Evolutionary conservation across 257 asterid genomes (phyloP), one percentile per base, ranked within the genome.

Genomic region (Voacanga thouarsii): DNA sequence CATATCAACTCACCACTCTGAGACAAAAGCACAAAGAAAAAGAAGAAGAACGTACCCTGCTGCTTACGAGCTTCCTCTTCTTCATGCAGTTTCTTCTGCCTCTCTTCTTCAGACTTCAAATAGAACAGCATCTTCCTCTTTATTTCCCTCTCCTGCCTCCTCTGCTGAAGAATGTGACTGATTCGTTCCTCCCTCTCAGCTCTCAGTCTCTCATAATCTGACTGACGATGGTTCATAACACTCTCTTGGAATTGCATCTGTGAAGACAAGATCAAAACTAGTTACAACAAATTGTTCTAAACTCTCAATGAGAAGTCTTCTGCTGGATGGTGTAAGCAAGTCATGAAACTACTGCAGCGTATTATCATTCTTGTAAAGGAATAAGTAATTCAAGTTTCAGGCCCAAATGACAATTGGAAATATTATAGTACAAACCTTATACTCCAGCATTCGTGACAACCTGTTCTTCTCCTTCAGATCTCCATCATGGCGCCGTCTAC

Each of bases 391-490:
- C 49, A 28, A 72, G 47, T 33, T 72, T 72, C 50, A 66, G 44
- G 33, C 33, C 7, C 26, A 56, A 33, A 67, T 67, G 49, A 56
- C 9, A 56, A 67, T 41, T 37, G 51, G 44, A 39, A 66, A 57
- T 51, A 41, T 56, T 7, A 71, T 24, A 10, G 33, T 30, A 71
- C 80, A 10, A 51, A 79, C 86, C 80, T 83, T 72, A 18, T 76
- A 26, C 37, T 80, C 83, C 41, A 66, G 51, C 82, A 83, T 83
- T 43, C 84, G 72, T 0, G 77, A 68, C 50, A 83, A 28, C 74
- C 86, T 79, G 39, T 26, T 59, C 80, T 83, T 83, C 86, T 83
- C 82, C 81, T 67, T 37, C 45, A 83, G 80, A 67, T 83, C 86
- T 65, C 84, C 82, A 47, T 67, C 84, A 56, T 83, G 83, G 53